Percentiles rank a stretch among this genome's conserved stretches.
phyloP scores from a whole-genome alignment of 2,329 filamentous ascomycete genomes.

The Penicillium sp. region DNA sequence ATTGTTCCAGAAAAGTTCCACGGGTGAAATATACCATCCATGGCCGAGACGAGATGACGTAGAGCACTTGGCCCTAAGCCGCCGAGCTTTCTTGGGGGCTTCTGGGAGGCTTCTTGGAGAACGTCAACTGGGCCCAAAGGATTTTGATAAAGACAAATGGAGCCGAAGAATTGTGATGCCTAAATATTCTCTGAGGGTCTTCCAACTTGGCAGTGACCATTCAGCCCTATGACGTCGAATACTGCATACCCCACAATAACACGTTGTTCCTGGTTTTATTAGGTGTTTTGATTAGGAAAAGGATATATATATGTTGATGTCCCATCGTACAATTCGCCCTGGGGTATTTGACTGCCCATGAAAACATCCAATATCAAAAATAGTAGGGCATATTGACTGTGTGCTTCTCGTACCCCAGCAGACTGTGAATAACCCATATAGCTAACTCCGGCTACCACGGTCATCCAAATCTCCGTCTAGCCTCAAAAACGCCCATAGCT shows the following conservation, averaged over 20 bases:
- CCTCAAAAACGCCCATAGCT: no score
- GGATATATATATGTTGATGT: neutral
- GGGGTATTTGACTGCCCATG: neutral
- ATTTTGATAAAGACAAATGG: neutral
- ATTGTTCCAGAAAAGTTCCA: neutral
- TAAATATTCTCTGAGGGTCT: neutral
- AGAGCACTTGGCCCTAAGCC: neutral
- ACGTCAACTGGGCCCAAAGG: neutral
- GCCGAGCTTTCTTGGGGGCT: neutral
- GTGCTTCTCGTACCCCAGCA: no score
- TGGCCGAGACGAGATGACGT: neutral
- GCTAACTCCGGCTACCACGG: no score
- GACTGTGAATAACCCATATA: no score
- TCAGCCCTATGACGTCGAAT: constrained; percentile 7
- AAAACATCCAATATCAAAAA: no score
- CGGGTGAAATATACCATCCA: constrained; percentile 1
- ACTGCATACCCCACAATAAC: neutral
- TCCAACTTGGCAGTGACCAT: neutral
- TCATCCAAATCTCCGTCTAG: no score
- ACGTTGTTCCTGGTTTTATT: neutral
- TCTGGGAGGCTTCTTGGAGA: neutral
- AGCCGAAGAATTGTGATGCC: neutral
- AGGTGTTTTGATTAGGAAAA: neutral
- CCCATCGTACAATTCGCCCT: neutral
- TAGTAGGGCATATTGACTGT: no score